Conservation (phyloP, 768 basidiomycete genomes). For the Xerocomellus amylosporus region DNA sequence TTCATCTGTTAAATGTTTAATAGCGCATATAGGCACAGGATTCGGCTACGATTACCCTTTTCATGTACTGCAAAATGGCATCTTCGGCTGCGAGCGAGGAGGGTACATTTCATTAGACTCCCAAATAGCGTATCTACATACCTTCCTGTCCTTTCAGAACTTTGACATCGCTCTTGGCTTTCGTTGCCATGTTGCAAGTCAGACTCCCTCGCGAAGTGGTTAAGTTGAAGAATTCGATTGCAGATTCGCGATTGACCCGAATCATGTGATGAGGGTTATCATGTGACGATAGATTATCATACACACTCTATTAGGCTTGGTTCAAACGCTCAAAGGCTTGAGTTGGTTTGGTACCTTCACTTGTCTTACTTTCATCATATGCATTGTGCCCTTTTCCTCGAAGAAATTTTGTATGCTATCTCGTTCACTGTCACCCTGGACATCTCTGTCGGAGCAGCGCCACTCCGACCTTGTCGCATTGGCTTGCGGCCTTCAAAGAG, state of each 20-base stretch:
- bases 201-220: too few relatives aligned
- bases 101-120: not conserved
- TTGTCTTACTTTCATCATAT: not conserved
- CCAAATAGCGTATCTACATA: constrained; percentile 9
- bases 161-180: constrained; percentile 53
- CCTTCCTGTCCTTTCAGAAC: constrained; percentile 78
- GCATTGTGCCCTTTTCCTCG: not conserved
- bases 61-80: constrained; percentile 74
- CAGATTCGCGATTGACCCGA: too few relatives aligned
- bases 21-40: constrained; percentile 4
- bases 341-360: too few relatives aligned
- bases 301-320: too few relatives aligned
- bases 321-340: too few relatives aligned
- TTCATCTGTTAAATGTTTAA: constrained; percentile 63
- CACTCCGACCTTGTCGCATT: not conserved
- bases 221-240: too few relatives aligned
- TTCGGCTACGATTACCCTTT: constrained; percentile 43
- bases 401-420: not conserved
- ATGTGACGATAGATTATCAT: too few relatives aligned
- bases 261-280: too few relatives aligned
- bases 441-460: not conserved
- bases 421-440: not conserved
- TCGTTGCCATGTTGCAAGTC: constrained; percentile 38
- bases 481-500: not conserved
- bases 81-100: constrained; percentile 56